Evolutionary conservation across 495 filamentous ascomycete species (phyloP).

Genomic region (Podospora australis): DNA sequence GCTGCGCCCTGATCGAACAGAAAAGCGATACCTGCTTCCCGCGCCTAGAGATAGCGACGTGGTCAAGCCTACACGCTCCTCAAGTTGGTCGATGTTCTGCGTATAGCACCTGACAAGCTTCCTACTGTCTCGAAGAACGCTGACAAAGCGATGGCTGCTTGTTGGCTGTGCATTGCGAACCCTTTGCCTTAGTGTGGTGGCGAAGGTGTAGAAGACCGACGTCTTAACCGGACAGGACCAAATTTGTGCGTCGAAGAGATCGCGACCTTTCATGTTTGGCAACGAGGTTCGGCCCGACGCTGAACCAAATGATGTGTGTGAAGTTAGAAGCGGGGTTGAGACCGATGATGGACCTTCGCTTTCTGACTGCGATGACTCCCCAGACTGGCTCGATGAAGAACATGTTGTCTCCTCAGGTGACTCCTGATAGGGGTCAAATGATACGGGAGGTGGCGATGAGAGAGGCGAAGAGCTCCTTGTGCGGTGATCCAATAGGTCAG

Average conservation of each 20-base stretch:
- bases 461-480: conserved; percentile 36
- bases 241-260: conserved; percentile 60
- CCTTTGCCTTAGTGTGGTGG: conserved; percentile 53
- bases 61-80: conserved; percentile 56
- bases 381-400: conserved; percentile 20
- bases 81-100: conserved; percentile 66
- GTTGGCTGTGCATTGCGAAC: conserved; percentile 52
- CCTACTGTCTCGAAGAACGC: conserved; percentile 52
- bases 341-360: conserved; percentile 33
- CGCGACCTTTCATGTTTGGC: conserved; percentile 56
- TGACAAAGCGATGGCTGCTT: conserved; percentile 54
- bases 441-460: conserved; percentile 39
- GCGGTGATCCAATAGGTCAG: conserved; percentile 1
- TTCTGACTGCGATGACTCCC: conserved; percentile 28
- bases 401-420: conserved; percentile 15
- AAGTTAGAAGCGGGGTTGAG: conserved; percentile 32
- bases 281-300: conserved; percentile 27
- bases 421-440: conserved; percentile 40
- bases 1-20: conserved; percentile 17
- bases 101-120: conserved; percentile 62
- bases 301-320: conserved; percentile 32
- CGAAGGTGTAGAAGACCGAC: conserved; percentile 61
- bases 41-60: conserved; percentile 48
- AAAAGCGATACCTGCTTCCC: conserved; percentile 48
- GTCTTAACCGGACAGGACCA: conserved; percentile 59